phyloP scores from a whole-genome alignment of 1,284 basidiomycete genomes.

The Stygiomarasmius scandens region DNA sequence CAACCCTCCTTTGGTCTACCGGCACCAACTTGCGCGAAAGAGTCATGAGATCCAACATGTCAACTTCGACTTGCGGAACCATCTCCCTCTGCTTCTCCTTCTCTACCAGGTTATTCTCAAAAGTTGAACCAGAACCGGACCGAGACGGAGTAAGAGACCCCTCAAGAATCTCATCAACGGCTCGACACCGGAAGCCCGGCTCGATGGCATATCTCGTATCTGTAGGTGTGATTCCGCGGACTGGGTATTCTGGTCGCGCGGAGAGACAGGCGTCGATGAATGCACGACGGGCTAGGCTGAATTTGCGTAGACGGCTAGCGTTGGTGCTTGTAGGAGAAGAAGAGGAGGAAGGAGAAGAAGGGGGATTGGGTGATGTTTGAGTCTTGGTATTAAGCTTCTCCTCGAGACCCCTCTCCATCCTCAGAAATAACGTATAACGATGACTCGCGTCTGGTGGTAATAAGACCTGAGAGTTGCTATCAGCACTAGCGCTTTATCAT shows the following conservation, averaged over 20 bases:
- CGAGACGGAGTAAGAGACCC: too few species aligned
- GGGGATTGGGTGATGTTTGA: neutral
- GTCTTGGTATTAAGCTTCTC: neutral
- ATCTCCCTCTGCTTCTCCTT: too few species aligned
- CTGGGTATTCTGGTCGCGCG: conserved; percentile 4
- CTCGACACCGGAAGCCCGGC: conserved; percentile 9
- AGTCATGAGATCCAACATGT: neutral
- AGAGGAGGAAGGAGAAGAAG: too few species aligned
- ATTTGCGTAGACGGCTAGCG: neutral
- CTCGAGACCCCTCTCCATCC: conserved; percentile 5
- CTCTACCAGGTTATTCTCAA: too few species aligned
- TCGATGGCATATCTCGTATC: conserved; percentile 5
- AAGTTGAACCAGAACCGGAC: too few species aligned
- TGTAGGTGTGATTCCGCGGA: conserved; percentile 10
- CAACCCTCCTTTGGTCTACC: conserved; percentile 2
- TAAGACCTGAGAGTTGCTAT: too few species aligned
- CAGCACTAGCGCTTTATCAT: too few species aligned
- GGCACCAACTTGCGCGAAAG: neutral
- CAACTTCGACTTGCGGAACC: too few species aligned
- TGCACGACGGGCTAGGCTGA: neutral
- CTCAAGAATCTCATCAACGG: conserved; percentile 5
- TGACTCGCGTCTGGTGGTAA: conserved; percentile 7
- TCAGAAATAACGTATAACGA: conserved; percentile 4
- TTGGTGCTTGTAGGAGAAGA: neutral
- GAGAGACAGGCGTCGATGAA: conserved; percentile 3